phyloP scores from a whole-genome alignment of 2,329 filamentous ascomycete genomes.

The Pezicula rhizophila region DNA sequence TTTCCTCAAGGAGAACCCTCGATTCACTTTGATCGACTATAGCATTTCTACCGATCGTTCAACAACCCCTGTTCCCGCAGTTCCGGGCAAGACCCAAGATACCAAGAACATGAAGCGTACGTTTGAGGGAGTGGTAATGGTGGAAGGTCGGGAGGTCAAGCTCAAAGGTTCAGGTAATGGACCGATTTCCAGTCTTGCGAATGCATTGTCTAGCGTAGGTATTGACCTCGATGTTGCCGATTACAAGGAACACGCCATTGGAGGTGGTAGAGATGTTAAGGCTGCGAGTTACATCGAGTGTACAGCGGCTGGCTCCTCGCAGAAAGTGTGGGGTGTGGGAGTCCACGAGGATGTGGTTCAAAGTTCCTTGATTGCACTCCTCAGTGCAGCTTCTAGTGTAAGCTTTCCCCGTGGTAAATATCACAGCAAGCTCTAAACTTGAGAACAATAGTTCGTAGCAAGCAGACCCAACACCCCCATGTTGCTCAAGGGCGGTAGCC shows the following conservation, averaged over 20 bases:
- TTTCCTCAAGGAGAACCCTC: conserved; percentile 74
- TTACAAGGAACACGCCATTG: conserved; percentile 95
- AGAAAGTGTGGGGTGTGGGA: conserved; percentile 83
- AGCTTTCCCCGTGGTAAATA: conserved; percentile 32
- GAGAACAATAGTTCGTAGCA: conserved; percentile 56
- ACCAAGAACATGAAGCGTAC: conserved; percentile 73
- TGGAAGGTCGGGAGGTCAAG: conserved; percentile 74
- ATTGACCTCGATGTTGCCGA: conserved; percentile 87
- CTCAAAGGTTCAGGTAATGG: conserved; percentile 81
- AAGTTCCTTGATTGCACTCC: conserved; percentile 77
- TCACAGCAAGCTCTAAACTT: conserved; percentile 5
- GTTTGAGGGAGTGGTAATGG: conserved; percentile 78
- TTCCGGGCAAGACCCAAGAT: conserved; percentile 65
- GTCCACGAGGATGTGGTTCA: conserved; percentile 91
- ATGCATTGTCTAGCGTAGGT: conserved; percentile 71
- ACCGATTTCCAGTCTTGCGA: conserved; percentile 81
- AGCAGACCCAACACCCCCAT: conserved; percentile 65
- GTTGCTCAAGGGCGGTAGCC: conserved; percentile 51
- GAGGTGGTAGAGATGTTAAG: conserved; percentile 73
- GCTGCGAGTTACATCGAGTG: conserved; percentile 96
- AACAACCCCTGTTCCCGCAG: conserved; percentile 62
- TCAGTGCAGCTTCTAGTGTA: conserved; percentile 82
- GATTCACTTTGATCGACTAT: conserved; percentile 87
- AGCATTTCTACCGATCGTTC: conserved; percentile 82
- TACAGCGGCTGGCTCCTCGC: conserved; percentile 57